Base-by-base conservation (phyloP, 495 filamentous ascomycete species). In the Pyrenula aspistea region DNA sequence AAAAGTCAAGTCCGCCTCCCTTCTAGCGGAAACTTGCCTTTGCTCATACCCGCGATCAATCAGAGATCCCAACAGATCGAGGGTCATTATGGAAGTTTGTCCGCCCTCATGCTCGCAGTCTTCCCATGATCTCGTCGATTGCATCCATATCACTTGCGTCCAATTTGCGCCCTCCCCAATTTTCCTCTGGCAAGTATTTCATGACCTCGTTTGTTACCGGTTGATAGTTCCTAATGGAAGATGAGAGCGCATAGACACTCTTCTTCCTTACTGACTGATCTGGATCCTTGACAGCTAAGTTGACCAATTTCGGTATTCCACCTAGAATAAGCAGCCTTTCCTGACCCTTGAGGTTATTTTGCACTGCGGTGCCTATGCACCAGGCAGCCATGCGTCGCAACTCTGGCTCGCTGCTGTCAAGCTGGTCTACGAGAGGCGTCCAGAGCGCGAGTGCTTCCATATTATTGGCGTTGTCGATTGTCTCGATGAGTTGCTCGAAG, bases 381-480 rank as follows among this genome's bases (percentile, higher is more conserved):
- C 91, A 95, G 1, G 91, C 90, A 0, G 93, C 91, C 78, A 87
- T 86, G 49, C 73, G 77, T 56, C 90, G 75, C 62, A 96, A 73
- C 49, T 91, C 86, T 0, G 71, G 61, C 61, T 96, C 87, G 24
- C 78, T 73, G 58, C 84, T 76, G 50, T 73, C 65, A 19, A 98
- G 76, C 48, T 88, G 77, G 1, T 71, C 62, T 4, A 95, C 73
- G 52, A 98, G 71, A 20, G 88, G 88, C 4, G 79, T 76, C 93
- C 93, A 98, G 52, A 96, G 72, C 4, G 78, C 79, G 15, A 96
- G 72, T 4, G 78, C 77, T 51, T 83, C 84, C 55, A 96, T 74
- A 67, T 95, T 91, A 74, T 96, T 96, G 51, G 93, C 91, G 71
- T 97, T 98, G 74, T 98, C 93, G 58, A 97, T 79, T 47, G 75